Conservation (phyloP, 169 alveolate species). For the Besnoitia besnoiti region DNA sequence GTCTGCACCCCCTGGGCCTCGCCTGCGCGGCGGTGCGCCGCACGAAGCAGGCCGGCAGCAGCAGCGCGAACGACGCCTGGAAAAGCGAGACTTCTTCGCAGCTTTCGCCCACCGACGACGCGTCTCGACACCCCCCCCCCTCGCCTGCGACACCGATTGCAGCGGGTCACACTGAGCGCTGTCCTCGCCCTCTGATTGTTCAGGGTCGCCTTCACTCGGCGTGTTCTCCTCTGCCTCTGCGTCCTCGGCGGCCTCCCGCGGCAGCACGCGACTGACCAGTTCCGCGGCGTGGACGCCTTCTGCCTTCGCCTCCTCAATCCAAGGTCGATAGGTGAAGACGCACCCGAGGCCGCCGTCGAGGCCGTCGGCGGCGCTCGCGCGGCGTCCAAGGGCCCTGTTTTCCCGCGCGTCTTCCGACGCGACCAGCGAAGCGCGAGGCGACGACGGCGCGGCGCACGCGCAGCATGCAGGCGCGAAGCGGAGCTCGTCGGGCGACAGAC, state of each 20-base stretch:
- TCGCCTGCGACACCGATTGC: neutral
- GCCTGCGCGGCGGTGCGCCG: too few species aligned
- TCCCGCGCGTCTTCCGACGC: too few species aligned
- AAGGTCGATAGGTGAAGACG: constrained; percentile 11
- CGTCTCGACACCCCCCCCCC: too few species aligned
- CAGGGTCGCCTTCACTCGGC: neutral
- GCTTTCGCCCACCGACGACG: neutral
- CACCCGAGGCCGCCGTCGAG: neutral
- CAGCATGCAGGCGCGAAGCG: too few species aligned
- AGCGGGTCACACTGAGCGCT: too few species aligned
- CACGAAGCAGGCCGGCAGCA: neutral
- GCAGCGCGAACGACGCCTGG: neutral
- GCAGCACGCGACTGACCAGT: neutral
- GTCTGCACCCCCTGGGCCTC: too few species aligned
- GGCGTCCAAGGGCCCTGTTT: too few species aligned
- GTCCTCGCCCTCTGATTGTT: too few species aligned
- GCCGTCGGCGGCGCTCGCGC: too few species aligned
- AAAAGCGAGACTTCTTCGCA: neutral
- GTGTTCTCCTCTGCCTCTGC: neutral
- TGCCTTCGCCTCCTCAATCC: neutral
- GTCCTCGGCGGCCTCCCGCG: neutral
- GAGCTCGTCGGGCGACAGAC: too few species aligned
- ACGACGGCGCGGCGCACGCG: too few species aligned
- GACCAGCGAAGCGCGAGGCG: too few species aligned
- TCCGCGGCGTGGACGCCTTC: neutral